Percentiles rank a stretch among this genome's conserved stretches.
Conservation (phyloP, 345 rosid genomes). For the Dovyalis caffra region DNA sequence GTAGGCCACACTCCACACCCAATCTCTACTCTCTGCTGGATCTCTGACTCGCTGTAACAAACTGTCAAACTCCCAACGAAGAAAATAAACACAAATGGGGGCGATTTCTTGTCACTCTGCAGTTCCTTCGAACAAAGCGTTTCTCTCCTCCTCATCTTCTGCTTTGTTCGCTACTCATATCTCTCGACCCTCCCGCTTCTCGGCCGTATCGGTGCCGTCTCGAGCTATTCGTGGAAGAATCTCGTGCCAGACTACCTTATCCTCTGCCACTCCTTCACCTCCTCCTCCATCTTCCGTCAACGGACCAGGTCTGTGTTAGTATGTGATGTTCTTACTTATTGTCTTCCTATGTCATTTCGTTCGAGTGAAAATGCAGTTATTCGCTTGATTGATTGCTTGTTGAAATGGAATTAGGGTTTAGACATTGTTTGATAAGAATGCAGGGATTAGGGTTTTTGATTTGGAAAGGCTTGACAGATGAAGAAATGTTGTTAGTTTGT, state of each 20-base stretch:
- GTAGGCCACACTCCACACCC: not conserved
- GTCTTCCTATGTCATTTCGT: not conserved
- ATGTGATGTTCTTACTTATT: not conserved
- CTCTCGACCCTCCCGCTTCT: conserved; percentile 23
- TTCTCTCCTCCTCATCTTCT: conserved; percentile 43
- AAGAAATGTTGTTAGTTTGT: not conserved
- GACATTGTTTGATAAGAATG: not conserved
- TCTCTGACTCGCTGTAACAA: not conserved
- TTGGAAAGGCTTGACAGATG: not conserved
- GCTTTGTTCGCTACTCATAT: conserved; percentile 32
- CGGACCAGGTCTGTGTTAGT: conserved; percentile 37
- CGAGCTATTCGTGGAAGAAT: conserved; percentile 23
- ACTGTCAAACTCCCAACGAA: not conserved
- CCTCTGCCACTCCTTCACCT: conserved; percentile 25
- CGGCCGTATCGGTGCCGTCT: conserved; percentile 19
- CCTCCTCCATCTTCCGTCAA: conserved; percentile 46
- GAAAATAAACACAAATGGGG: conserved; percentile 42
- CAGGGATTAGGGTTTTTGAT: not conserved
- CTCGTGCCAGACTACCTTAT: conserved; percentile 61
- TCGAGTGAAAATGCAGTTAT: not conserved
- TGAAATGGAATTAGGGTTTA: conserved; percentile 17
- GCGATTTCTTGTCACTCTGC: conserved; percentile 53
- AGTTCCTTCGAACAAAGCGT: conserved; percentile 35
- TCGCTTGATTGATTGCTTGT: not conserved
- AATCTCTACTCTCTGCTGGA: not conserved